Conservation (phyloP, 331 rosid species). For the Prunus yedoensis region DNA sequence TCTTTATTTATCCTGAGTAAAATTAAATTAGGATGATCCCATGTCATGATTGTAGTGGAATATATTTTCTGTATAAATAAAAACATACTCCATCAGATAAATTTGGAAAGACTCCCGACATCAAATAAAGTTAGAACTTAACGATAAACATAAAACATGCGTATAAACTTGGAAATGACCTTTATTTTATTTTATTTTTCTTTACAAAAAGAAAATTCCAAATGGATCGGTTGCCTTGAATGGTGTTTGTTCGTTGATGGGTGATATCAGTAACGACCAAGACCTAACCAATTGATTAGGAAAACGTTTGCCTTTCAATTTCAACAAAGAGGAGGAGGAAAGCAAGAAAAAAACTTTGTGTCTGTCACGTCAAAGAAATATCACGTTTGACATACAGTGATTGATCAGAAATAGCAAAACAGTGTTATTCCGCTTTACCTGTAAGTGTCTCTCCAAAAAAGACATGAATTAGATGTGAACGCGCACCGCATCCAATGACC, state of each 20-base stretch:
- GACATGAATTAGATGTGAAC: slow-evolving; percentile 44
- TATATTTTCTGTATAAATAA: not conserved
- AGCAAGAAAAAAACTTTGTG: too few species aligned
- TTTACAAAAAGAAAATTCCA: not conserved
- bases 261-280: not conserved
- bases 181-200: not conserved
- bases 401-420: too few species aligned
- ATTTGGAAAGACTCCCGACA: not conserved
- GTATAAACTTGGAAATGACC: not conserved
- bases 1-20: too few species aligned
- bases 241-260: too few species aligned
- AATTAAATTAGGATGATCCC: too few species aligned
- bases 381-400: fast-evolving
- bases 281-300: not conserved
- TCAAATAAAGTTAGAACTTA: not conserved
- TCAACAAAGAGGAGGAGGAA: not conserved
- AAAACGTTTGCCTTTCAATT: not conserved
- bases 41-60: too few species aligned
- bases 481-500: slow-evolving; percentile 46
- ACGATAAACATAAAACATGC: not conserved
- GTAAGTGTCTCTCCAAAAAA: not conserved
- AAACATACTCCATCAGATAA: not conserved
- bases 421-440: fast-evolving
- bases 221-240: not conserved
- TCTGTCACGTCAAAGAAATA: too few species aligned